Percentiles rank a stretch among this genome's conserved stretches.
phyloP scores from a whole-genome alignment of 2,329 filamentous ascomycete species.

The Beauveria rudraprayagi region DNA sequence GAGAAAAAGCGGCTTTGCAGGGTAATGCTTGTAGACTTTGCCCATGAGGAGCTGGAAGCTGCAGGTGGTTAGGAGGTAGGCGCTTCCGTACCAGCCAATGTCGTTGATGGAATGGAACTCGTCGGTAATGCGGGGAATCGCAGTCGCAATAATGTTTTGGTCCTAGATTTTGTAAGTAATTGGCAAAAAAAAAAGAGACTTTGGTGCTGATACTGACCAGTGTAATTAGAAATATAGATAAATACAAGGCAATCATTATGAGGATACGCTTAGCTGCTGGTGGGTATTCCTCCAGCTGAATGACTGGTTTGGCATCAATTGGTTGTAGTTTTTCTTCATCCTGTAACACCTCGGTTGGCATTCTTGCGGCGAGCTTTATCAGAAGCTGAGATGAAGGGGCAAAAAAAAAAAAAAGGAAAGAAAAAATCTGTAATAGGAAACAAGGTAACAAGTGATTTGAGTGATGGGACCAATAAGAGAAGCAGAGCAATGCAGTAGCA shows the following conservation, averaged over 20 bases:
- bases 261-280: not conserved
- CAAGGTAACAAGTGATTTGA: no score
- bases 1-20: constrained; percentile 31
- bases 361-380: not conserved
- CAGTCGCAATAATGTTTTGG: constrained; percentile 30
- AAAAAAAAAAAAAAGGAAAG: no score
- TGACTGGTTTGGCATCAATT: not conserved
- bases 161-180: constrained; percentile 16
- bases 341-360: not conserved
- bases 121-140: constrained; percentile 27
- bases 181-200: not conserved
- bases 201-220: constrained; percentile 17
- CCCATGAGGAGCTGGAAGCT: constrained; percentile 42
- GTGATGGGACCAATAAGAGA: no score
- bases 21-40: constrained; percentile 42
- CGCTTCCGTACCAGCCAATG: constrained; percentile 38
- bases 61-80: constrained; percentile 39
- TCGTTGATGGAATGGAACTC: constrained; percentile 31
- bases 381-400: no score
- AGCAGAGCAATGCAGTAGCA: no score
- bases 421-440: no score
- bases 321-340: not conserved
- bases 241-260: not conserved
- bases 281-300: not conserved
- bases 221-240: constrained; percentile 39